Base-by-base conservation (phyloP, 768 basidiomycete species). In the Rickenella mellea region DNA sequence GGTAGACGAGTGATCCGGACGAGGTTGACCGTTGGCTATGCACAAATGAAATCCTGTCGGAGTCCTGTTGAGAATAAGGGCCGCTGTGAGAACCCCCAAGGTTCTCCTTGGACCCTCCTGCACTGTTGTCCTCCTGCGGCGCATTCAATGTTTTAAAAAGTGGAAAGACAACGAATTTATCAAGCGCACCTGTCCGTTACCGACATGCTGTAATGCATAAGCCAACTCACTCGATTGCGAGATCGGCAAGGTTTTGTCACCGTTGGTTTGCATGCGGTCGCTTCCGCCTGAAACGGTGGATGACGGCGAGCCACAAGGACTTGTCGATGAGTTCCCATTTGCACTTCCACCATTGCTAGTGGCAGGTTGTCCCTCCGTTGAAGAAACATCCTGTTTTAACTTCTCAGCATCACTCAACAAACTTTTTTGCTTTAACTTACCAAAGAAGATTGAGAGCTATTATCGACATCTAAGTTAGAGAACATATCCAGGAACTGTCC, bases 1-100 rank as follows among this genome's bases (percentile, higher is more conserved):
- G 42, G 44, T 28, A 14, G 42, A 17, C 29, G 49, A 3, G 24
- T 14, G 26, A 33, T 50, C 6, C 38, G 49, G 7, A 10, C 12
- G 19, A 49, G 51, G 51, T n/a, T n/a, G n/a, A n/a, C n/a, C n/a
- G n/a, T n/a, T n/a, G n/a, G n/a, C n/a, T n/a, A n/a, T n/a, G n/a
- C n/a, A n/a, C n/a, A n/a, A n/a, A n/a, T n/a, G n/a, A n/a, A n/a
- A n/a, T n/a, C n/a, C n/a, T n/a, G n/a, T n/a, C n/a, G n/a, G n/a
- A n/a, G n/a, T n/a, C n/a, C n/a, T n/a, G n/a, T n/a, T n/a, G n/a
- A n/a, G n/a, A n/a, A n/a, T n/a, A n/a, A n/a, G n/a, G n/a, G n/a
- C n/a, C n/a, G n/a, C n/a, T n/a, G n/a, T n/a, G n/a, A n/a, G n/a
- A n/a, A n/a, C n/a, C n/a, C n/a, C n/a, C n/a, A n/a, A n/a, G n/a